phyloP scores from a whole-genome alignment of 768 basidiomycete species.

The Hygrophorus pudorinus region DNA sequence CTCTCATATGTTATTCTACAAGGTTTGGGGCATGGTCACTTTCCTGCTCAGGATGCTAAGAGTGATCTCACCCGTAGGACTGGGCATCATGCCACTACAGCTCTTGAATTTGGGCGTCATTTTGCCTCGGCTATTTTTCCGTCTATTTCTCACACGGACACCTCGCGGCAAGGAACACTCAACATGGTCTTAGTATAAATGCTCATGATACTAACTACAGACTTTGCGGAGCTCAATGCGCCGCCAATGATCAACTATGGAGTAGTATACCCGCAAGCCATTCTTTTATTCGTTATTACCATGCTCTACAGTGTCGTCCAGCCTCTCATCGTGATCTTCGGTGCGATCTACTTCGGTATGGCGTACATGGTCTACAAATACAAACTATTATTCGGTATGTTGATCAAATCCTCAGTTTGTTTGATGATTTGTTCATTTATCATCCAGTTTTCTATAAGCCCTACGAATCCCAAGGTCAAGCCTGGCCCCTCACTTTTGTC shows the following conservation, averaged over 20 bases:
- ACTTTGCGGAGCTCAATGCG: conserved; percentile 92
- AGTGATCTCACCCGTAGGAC: conserved; percentile 31
- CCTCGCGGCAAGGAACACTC: conserved; percentile 59
- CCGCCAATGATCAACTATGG: conserved; percentile 99
- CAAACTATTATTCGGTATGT: conserved; percentile 85
- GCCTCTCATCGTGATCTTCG: conserved; percentile 90
- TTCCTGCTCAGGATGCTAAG: background rate
- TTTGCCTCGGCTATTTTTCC: conserved; percentile 65
- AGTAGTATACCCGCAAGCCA: conserved; percentile 92
- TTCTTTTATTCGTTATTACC: conserved; percentile 92
- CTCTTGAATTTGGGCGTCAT: conserved; percentile 86
- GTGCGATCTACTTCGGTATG: conserved; percentile 92
- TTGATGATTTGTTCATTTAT: background rate
- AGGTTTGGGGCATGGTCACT: conserved; percentile 29
- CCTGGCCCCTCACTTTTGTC: conserved; percentile 93
- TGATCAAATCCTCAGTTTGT: background rate
- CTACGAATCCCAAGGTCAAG: conserved; percentile 94
- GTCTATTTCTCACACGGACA: conserved; percentile 75
- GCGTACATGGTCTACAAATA: conserved; percentile 98
- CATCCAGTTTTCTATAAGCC: conserved; percentile 91
- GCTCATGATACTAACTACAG: conserved; percentile 27
- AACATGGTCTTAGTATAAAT: background rate
- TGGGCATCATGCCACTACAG: conserved; percentile 95
- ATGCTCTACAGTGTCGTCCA: conserved; percentile 93
- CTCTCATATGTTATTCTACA: conserved; percentile 78